phyloP scores from a whole-genome alignment of 495 filamentous ascomycete genomes.

The Hypomontagnella monticulosa region DNA sequence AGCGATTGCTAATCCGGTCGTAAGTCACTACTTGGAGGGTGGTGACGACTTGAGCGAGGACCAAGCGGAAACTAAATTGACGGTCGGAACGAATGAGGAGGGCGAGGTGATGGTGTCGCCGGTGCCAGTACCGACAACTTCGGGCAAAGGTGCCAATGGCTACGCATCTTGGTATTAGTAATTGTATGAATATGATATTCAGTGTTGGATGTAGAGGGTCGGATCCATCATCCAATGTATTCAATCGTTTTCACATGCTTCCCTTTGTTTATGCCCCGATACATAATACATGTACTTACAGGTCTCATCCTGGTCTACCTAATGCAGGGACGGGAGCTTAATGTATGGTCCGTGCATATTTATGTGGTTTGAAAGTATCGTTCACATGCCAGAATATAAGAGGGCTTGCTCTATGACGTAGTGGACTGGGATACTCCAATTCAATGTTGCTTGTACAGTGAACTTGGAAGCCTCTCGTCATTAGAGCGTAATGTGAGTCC shows the following conservation, averaged over 20 bases:
- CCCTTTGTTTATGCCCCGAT: not conserved
- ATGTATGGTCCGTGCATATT: slow-evolving; percentile 8
- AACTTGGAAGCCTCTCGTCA: slow-evolving; percentile 20
- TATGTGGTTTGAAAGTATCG: too few species aligned
- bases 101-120: slow-evolving; percentile 26
- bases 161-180: slow-evolving; percentile 13
- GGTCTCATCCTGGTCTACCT: slow-evolving; percentile 4
- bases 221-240: too few species aligned
- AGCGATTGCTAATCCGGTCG: slow-evolving; percentile 35
- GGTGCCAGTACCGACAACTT: not conserved
- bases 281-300: slow-evolving; percentile 5
- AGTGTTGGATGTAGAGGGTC: slow-evolving; percentile 3
- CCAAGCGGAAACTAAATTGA: slow-evolving; percentile 37
- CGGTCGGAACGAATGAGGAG: slow-evolving; percentile 38
- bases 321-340: slow-evolving; percentile 10
- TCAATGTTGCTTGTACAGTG: not conserved
- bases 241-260: too few species aligned
- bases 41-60: slow-evolving; percentile 46
- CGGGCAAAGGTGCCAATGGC: not conserved
- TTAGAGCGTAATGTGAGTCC: slow-evolving; percentile 22
- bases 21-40: slow-evolving; percentile 43
- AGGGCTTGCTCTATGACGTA: slow-evolving; percentile 28
- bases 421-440: slow-evolving; percentile 19
- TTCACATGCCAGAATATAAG: slow-evolving; percentile 36
- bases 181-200: slow-evolving; percentile 12